Evolutionary conservation across 2,329 filamentous ascomycete species (phyloP).

Genomic region (Clarireedia hainanense): DNA sequence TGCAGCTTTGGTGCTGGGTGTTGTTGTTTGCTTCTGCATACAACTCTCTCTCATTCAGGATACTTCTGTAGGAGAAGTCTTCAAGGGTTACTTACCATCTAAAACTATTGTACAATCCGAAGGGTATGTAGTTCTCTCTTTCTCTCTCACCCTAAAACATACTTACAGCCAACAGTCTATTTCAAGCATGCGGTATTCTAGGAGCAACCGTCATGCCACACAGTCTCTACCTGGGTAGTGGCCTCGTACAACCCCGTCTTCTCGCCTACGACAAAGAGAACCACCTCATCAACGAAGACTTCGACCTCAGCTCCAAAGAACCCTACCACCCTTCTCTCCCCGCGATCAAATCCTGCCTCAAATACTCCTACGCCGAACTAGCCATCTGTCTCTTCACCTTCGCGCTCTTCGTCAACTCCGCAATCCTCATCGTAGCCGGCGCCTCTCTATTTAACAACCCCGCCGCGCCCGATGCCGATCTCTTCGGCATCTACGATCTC

Average conservation of each 20-base stretch:
- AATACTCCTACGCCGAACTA: conserved; percentile 65
- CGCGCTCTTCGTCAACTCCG: conserved; percentile 75
- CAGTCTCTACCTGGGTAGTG: conserved; percentile 60
- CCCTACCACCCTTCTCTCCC: conserved; percentile 63
- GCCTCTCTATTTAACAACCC: conserved; percentile 58
- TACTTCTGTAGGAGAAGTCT: conserved; percentile 49
- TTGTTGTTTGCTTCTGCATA: conserved; percentile 63
- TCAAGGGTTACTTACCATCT: conserved; percentile 58
- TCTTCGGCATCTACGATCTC: conserved; percentile 75
- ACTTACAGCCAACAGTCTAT: conserved; percentile 37
- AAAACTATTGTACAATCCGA: conserved; percentile 47
- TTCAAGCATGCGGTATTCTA: conserved; percentile 68
- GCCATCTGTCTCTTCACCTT: conserved; percentile 70
- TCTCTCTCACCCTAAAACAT: background rate
- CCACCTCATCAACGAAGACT: conserved; percentile 36
- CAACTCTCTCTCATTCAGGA: conserved; percentile 55
- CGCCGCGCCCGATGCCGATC: conserved; percentile 58
- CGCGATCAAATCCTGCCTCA: conserved; percentile 68
- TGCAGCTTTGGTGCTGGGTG: conserved; percentile 54
- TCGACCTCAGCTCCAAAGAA: conserved; percentile 33
- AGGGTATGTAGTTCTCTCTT: conserved; percentile 32
- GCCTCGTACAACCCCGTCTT: conserved; percentile 60
- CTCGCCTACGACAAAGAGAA: conserved; percentile 53
- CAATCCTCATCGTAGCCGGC: conserved; percentile 76
- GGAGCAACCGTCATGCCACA: conserved; percentile 71